Conservation (phyloP, 495 filamentous ascomycete genomes). For the Aspergillus cavernicola region DNA sequence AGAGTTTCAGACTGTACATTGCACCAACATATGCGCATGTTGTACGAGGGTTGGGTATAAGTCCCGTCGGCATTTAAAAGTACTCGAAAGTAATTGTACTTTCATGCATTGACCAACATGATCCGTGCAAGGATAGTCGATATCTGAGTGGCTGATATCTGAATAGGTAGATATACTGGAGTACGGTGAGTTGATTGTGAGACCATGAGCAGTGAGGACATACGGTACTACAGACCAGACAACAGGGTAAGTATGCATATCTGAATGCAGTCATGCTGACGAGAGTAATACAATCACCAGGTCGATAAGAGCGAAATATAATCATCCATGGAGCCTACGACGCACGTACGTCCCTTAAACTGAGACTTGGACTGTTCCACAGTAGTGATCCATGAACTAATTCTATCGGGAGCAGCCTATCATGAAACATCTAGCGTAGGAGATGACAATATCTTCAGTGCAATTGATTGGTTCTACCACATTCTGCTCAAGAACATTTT, state of each 20-base stretch:
- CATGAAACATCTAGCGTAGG: background rate
- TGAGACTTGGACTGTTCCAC: background rate
- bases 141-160: background rate
- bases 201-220: too few relatives aligned
- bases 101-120: background rate
- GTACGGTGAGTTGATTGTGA: too few relatives aligned
- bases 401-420: background rate
- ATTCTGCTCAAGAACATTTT: background rate
- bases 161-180: too few relatives aligned
- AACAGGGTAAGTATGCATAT: too few relatives aligned
- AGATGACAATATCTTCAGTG: background rate
- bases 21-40: slow-evolving; percentile 6
- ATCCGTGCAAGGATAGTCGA: background rate
- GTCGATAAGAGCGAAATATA: too few relatives aligned
- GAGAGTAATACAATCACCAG: too few relatives aligned
- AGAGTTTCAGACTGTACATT: background rate
- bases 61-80: background rate
- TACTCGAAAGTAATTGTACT: background rate
- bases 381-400: background rate
- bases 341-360: background rate
- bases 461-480: background rate
- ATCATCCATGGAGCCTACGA: too few relatives aligned
- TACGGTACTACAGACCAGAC: too few relatives aligned
- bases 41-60: background rate
- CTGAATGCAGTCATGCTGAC: too few relatives aligned